Conservation (phyloP, 2,329 filamentous ascomycete species). For the Pyrenochaeta sp. region DNA sequence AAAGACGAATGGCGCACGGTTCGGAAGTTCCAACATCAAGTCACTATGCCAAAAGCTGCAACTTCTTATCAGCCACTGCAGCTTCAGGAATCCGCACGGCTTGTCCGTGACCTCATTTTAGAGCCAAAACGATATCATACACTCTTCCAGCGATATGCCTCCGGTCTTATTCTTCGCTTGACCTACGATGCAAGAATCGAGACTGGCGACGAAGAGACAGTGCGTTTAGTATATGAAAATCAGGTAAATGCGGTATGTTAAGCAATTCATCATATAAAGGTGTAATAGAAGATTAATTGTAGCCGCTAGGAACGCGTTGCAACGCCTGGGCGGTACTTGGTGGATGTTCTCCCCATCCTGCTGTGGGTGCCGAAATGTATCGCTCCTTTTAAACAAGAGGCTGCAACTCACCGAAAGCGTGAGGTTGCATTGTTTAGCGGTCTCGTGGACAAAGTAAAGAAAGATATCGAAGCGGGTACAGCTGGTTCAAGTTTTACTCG, state of each 20-base stretch:
- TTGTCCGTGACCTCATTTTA: constrained; percentile 37
- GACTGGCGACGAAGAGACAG: constrained; percentile 44
- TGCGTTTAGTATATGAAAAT: constrained; percentile 32
- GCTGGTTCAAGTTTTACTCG: constrained; percentile 24
- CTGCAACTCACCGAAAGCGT: constrained; percentile 27
- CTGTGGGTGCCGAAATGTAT: constrained; percentile 35
- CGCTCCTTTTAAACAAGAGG: constrained; percentile 44
- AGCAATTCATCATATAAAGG: no score
- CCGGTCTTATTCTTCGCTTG: constrained; percentile 53
- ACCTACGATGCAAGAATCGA: constrained; percentile 49
- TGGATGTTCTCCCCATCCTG: constrained; percentile 42
- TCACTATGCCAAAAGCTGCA: constrained; percentile 42
- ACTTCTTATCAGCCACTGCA: constrained; percentile 35
- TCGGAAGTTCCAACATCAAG: constrained; percentile 45
- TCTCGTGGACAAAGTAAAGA: constrained; percentile 44
- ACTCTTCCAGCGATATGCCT: constrained; percentile 53
- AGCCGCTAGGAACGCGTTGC: no score
- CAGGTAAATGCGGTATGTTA: no score
- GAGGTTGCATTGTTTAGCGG: constrained; percentile 37
- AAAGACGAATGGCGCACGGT: constrained; percentile 39
- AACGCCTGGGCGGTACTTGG: constrained; percentile 33
- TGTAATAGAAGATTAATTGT: no score
- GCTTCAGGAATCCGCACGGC: not conserved
- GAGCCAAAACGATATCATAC: constrained; percentile 48
- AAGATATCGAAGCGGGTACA: constrained; percentile 12